Evolutionary conservation across 306 rosid genomes (phyloP).

Genomic region (Cajanus cajan): DNA sequence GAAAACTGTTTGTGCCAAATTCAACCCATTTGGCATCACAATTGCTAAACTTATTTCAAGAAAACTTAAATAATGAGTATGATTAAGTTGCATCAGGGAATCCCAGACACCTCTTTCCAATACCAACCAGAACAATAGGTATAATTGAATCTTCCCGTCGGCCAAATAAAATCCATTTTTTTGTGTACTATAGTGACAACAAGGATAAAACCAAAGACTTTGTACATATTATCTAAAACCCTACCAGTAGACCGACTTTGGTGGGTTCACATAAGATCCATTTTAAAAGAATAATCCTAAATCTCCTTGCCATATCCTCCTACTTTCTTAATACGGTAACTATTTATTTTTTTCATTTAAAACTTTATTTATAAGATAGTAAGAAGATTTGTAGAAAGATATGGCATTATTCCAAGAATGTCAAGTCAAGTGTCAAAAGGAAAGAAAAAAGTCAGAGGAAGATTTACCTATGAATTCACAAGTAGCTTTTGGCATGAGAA

Average conservation of each 20-base stretch:
- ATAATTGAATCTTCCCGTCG: neutral
- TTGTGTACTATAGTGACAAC: no score
- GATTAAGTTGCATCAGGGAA: constrained; percentile 5
- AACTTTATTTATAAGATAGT: no score
- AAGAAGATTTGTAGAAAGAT: no score
- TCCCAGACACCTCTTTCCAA: no score
- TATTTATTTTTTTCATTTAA: no score
- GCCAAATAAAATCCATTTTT: neutral
- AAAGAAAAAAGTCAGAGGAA: neutral
- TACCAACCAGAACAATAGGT: no score
- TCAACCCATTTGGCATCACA: constrained; percentile 6
- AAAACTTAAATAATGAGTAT: neutral
- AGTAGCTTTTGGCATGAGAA: constrained; percentile 63
- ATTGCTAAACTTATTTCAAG: constrained; percentile 6
- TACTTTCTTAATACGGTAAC: no score
- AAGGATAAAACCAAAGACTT: no score
- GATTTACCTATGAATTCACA: constrained; percentile 72
- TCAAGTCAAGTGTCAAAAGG: neutral
- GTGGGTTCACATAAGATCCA: neutral
- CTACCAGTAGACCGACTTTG: no score
- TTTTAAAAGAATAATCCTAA: neutral
- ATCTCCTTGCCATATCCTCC: no score
- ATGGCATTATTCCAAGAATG: no score
- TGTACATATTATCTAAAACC: no score
- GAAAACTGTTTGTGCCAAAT: constrained; percentile 11